phyloP scores from a whole-genome alignment of 257 asterid genomes.

The Petunia secreta region DNA sequence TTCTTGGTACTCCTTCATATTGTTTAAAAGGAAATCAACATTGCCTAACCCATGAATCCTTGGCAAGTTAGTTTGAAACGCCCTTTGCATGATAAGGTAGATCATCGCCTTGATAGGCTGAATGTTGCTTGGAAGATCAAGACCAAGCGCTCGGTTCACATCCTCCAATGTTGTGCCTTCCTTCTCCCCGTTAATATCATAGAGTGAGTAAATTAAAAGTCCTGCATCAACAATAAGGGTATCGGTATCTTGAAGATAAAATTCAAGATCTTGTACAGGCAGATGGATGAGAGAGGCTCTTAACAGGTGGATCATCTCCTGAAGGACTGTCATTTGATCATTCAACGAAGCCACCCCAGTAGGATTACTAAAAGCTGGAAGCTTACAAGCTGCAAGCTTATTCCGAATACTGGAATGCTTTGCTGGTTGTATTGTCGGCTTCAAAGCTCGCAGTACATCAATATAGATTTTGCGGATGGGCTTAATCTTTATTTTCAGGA shows the following conservation, averaged over 20 bases:
- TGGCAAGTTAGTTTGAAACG: neutral
- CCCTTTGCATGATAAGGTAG: neutral
- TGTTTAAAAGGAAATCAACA: neutral
- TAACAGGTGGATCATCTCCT: neutral
- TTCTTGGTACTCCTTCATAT: neutral
- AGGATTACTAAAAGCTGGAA: neutral
- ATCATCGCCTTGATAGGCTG: neutral
- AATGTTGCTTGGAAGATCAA: neutral
- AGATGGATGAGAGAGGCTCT: too few relatives aligned
- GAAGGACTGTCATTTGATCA: neutral
- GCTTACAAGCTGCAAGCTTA: neutral
- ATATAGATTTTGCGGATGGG: neutral
- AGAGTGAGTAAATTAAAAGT: neutral
- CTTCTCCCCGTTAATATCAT: neutral
- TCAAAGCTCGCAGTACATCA: neutral
- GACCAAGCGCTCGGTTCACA: neutral
- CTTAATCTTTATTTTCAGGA: neutral
- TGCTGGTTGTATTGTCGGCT: neutral
- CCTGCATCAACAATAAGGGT: neutral
- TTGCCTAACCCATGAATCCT: conserved; percentile 15
- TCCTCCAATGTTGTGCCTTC: neutral
- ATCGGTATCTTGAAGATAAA: neutral
- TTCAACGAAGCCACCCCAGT: too few relatives aligned
- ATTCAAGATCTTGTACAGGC: neutral
- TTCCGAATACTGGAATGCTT: neutral